phyloP scores from a whole-genome alignment of 371 early-diverging fungal species.

The Apophysomyces variabilis region DNA sequence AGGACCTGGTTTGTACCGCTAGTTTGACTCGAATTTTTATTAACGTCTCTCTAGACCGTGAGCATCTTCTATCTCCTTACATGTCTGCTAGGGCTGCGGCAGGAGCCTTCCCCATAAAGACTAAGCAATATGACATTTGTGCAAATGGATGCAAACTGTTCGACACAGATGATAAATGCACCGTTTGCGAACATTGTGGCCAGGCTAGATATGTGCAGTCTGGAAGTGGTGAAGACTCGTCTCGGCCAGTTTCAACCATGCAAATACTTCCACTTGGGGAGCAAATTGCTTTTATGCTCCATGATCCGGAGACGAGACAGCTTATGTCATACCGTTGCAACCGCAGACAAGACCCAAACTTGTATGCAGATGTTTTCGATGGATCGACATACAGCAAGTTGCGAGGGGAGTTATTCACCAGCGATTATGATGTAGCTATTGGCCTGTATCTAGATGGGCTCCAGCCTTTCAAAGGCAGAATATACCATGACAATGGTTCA shows the following conservation, averaged over 20 bases:
- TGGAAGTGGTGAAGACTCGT: background rate
- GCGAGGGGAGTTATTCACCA: background rate
- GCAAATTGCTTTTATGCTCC: background rate
- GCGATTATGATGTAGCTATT: too few species aligned
- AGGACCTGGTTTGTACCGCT: too few species aligned
- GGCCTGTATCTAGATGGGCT: too few species aligned
- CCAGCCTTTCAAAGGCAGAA: too few species aligned
- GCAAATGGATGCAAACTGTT: background rate
- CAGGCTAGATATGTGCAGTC: background rate
- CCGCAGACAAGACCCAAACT: background rate
- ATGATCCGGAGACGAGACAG: background rate
- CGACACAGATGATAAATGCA: background rate
- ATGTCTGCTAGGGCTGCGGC: background rate
- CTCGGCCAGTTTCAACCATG: background rate
- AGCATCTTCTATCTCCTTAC: background rate
- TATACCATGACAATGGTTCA: too few species aligned
- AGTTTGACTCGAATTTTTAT: too few species aligned
- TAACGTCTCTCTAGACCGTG: too few species aligned
- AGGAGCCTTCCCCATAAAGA: background rate
- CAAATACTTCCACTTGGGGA: background rate
- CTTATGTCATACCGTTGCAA: background rate
- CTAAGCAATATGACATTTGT: background rate
- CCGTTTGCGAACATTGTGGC: background rate
- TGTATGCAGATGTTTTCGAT: background rate
- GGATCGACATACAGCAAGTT: background rate